A percentile compares a stretch with the other conserved stretches of the same genome.
Conservation (phyloP, 2,329 filamentous ascomycete species). For the Pseudonectria foliicola region DNA sequence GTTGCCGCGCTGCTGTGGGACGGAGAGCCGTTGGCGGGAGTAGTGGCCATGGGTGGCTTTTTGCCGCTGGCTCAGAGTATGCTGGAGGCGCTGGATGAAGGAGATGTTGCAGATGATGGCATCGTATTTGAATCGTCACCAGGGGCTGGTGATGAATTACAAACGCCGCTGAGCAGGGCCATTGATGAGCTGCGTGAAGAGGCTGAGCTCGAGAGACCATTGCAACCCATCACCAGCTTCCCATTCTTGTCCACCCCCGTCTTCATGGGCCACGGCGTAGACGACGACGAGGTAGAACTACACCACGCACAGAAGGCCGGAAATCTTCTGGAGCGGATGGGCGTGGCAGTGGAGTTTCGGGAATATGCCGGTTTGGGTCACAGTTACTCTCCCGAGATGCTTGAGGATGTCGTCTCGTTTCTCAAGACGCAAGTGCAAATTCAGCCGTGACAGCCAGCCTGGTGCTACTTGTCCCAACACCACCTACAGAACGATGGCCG, state of each 20-base stretch:
- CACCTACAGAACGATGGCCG: too few relatives aligned
- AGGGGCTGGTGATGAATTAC: not conserved
- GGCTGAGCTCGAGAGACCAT: constrained; percentile 14
- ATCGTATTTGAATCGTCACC: constrained; percentile 1
- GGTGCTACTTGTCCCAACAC: too few relatives aligned
- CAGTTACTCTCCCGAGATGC: constrained; percentile 37
- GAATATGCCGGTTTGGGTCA: constrained; percentile 37
- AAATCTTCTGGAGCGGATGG: constrained; percentile 27
- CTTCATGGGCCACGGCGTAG: constrained; percentile 38
- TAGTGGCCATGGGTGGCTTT: constrained; percentile 39
- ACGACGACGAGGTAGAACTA: constrained; percentile 35
- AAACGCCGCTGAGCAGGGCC: constrained; percentile 12
- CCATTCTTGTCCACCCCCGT: constrained; percentile 28
- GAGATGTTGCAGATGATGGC: constrained; percentile 1
- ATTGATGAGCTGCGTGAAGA: constrained; percentile 22
- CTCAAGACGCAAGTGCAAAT: constrained; percentile 7
- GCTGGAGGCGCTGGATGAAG: constrained; percentile 11
- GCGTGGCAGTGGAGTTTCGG: constrained; percentile 27
- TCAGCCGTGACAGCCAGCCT: not conserved
- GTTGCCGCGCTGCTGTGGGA: constrained; percentile 37
- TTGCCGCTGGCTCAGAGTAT: constrained; percentile 34
- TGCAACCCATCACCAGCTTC: not conserved
- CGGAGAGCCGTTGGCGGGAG: constrained; percentile 29
- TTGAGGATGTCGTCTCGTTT: constrained; percentile 30
- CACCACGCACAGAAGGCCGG: constrained; percentile 28